Conservation (phyloP, 805 yeast genomes). For the Suhomyces sp. region DNA sequence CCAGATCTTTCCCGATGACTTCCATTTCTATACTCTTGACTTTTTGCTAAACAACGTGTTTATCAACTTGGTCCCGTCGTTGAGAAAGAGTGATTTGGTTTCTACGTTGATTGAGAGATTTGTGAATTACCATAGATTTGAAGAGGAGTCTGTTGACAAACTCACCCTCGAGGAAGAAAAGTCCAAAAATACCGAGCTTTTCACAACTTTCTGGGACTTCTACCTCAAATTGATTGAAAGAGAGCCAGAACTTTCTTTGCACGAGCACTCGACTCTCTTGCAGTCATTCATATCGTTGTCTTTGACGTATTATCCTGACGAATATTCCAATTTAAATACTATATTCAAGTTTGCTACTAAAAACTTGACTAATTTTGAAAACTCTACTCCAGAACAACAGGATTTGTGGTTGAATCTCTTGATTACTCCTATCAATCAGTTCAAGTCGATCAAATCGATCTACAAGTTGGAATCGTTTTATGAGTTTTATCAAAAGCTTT, state of each 20-base stretch:
- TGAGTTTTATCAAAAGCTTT: slow-evolving; percentile 49
- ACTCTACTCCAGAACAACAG: slow-evolving; percentile 9
- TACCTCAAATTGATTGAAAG: slow-evolving; percentile 51
- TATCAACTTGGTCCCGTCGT: slow-evolving; percentile 63
- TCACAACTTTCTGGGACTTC: slow-evolving; percentile 66
- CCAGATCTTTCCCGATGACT: slow-evolving; percentile 93
- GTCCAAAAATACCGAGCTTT: slow-evolving; percentile 29
- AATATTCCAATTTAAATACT: slow-evolving; percentile 56
- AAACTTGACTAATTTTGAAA: slow-evolving; percentile 22
- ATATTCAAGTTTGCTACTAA: slow-evolving; percentile 56
- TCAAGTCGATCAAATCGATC: slow-evolving; percentile 37
- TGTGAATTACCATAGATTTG: slow-evolving; percentile 43
- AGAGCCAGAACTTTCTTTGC: slow-evolving; percentile 64
- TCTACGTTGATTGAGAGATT: slow-evolving; percentile 71
- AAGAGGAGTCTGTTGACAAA: slow-evolving; percentile 23
- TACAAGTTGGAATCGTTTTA: slow-evolving; percentile 49
- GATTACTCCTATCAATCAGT: slow-evolving; percentile 47
- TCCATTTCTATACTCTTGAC: slow-evolving; percentile 74
- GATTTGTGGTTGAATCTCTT: slow-evolving; percentile 46
- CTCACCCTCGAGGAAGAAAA: slow-evolving; percentile 7
- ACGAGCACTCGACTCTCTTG: slow-evolving; percentile 61
- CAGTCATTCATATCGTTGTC: slow-evolving; percentile 65
- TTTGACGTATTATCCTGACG: slow-evolving; percentile 62
- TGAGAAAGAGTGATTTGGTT: slow-evolving; percentile 64
- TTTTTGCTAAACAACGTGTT: slow-evolving; percentile 59